Base-by-base conservation (phyloP, 2,329 filamentous ascomycete species). In the Clonostachys rhizophaga region DNA sequence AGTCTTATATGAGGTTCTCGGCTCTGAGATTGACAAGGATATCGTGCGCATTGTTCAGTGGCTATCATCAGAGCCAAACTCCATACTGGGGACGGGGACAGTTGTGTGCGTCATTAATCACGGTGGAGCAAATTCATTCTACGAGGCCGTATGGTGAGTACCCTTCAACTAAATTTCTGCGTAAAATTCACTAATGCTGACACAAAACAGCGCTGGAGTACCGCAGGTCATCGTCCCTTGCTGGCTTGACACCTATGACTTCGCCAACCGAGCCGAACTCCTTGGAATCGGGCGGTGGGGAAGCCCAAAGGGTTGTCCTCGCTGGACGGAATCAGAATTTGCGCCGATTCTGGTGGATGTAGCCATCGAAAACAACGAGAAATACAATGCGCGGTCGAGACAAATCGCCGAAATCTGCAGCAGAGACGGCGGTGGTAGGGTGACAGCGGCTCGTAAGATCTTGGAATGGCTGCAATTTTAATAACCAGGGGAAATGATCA, bases 191-290 rank as follows among this genome's bases (percentile, higher is more conserved):
- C 49, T 16, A 34, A 18, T 11, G 2, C 42, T 5, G 45, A 44
- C 14, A 34, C 34, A 13, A 34, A 9, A 17, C 49, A 74, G 71
- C 14, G 62, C 65, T 12, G 72, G 71, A 0, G 55, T 74, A 12
- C 72, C 72, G 2, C 73, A 76, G 37, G 58, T 75, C 5, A 50
- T 74, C 5, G 57, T 76, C 1, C 70, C 72, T 1, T 50, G 61
- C 5, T 76, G 72, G 73, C 58, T 66, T 2, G 71, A 75, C 50
- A 69, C 64, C 24, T 75, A 73, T 50, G 72, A 76, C 43, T 75
- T 68, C 47, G 72, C 69, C 5, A 60, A 63, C 43, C 61, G 71
- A 1, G 68, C 64, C 10, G 71, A 75, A 55, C 56, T 63, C 49
- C 59, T 75, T 0, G 69, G 68, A 1, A 62, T 76, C 18, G 72